A percentile compares a stretch with the other conserved stretches of the same genome.
Evolutionary conservation across 257 asterid species (phyloP).

Genomic region (Solanum lignicaule): DNA sequence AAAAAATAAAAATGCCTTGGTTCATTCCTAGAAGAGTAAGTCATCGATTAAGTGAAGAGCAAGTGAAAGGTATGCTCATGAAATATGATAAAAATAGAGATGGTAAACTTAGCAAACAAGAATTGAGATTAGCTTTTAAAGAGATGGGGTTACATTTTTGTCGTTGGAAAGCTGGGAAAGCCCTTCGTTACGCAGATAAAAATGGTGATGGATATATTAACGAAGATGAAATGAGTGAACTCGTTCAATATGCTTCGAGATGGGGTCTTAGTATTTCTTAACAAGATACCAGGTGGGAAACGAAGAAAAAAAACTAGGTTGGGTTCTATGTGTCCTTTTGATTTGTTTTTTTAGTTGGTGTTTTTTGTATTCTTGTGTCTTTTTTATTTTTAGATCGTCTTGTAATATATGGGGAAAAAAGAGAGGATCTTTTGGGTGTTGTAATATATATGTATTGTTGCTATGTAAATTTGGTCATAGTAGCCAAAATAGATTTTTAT

Average conservation of each 20-base stretch:
- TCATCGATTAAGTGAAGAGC: background rate
- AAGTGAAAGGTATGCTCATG: background rate
- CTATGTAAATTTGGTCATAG: background rate
- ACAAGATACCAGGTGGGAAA: background rate
- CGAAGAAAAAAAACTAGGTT: background rate
- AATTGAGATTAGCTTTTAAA: background rate
- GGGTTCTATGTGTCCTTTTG: background rate
- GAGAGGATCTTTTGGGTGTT: background rate
- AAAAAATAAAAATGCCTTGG: background rate
- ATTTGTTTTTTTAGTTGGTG: background rate
- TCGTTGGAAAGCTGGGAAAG: conserved; percentile 5
- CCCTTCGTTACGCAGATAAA: background rate
- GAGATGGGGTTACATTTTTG: background rate
- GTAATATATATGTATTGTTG: background rate
- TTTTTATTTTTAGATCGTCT: background rate
- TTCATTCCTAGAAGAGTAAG: background rate
- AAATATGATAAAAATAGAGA: conserved; percentile 8
- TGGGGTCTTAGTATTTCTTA: background rate
- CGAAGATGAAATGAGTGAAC: background rate
- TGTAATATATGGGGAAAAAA: background rate
- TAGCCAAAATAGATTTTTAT: background rate
- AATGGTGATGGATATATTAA: conserved; percentile 7
- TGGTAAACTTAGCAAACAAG: background rate
- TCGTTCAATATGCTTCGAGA: background rate
- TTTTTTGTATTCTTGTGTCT: background rate